Base-by-base conservation (phyloP, 2,329 filamentous ascomycete genomes). In the Thelonectria discophora region DNA sequence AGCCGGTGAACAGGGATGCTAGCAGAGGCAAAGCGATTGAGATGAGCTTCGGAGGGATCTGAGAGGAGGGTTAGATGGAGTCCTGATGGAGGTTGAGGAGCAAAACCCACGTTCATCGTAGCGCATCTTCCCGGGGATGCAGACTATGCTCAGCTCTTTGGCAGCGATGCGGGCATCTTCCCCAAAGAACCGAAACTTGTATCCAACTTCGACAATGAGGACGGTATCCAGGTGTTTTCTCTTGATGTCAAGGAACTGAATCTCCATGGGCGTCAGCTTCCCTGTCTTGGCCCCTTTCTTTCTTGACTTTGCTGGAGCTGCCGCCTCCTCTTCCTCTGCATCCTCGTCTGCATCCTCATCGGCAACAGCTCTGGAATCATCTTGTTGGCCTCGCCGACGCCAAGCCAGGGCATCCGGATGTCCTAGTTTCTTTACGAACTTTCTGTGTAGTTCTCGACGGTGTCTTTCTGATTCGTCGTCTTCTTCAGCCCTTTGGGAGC, bases 101-200 rank as follows among this genome's bases (percentile, higher is more conserved):
- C 9, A 27, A 9, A 3, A 47, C 85, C 72, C 78, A 89, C 86
- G 93, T 74, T 98, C 94, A 74, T 99, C 94, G 72, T 94, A 99
- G 72, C 94, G 86, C 76, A 94, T 88, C 74, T 97, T 98, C 37
- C 95, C 95, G 0, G 95, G 94, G 69, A 99, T 97, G 75, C 95
- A 99, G 40, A 99, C 91, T 68, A 99, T 97, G 62, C 93, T 91
- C 50, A 99, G 82, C 75, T 94, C 93, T 76, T 94, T 97, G 12
- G 94, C 92, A 5, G 94, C 95, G 55, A 88, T 86, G 55, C 93
- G 87, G 9, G 95, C 95, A 80, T 99, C 95, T 72, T 98, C 94
- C 11, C 95, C 95, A 73, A 97, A 97, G 80, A 99, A 97, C 34
- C 91, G 89, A 78, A 97, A 99, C 75, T 99, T 99, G 80, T 99